Conservation (phyloP, 2,329 filamentous ascomycete genomes). For the Trichophyton simii region DNA sequence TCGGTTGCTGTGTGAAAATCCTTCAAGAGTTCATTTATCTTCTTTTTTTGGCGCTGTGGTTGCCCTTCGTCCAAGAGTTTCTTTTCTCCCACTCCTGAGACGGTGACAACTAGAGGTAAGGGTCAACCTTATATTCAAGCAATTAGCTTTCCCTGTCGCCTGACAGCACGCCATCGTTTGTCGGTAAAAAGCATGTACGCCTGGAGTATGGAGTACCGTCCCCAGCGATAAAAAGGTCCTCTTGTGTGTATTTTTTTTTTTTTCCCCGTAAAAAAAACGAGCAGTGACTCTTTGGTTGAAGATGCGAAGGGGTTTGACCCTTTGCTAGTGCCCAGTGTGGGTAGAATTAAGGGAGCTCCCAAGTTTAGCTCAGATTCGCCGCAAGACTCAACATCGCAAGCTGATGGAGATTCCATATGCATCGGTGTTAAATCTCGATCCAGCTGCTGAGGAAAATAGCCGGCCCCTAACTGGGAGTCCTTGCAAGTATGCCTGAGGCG, state of each 20-base stretch:
- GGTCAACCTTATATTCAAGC: not conserved
- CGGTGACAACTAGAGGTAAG: not conserved
- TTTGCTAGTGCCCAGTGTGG: not conserved
- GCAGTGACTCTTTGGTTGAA: not conserved
- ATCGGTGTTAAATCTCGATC: not conserved
- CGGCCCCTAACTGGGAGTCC: not conserved
- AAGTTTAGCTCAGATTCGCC: not conserved
- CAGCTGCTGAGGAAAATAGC: not conserved
- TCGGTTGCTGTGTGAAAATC: too few species aligned
- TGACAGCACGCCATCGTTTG: not conserved
- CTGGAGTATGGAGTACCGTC: not conserved
- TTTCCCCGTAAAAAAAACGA: not conserved
- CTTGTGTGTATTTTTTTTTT: not conserved
- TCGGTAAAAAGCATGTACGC: not conserved
- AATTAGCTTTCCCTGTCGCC: not conserved
- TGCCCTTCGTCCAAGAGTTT: not conserved
- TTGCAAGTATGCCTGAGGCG: not conserved
- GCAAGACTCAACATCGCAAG: not conserved
- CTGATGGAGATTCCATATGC: too few species aligned
- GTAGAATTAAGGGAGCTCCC: not conserved
- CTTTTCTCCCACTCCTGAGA: not conserved
- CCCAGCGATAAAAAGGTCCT: not conserved
- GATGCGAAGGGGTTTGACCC: not conserved
- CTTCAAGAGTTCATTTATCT: not conserved
- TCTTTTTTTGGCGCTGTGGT: not conserved